phyloP scores from a whole-genome alignment of 2,329 filamentous ascomycete species.

The Colletotrichum siamense region DNA sequence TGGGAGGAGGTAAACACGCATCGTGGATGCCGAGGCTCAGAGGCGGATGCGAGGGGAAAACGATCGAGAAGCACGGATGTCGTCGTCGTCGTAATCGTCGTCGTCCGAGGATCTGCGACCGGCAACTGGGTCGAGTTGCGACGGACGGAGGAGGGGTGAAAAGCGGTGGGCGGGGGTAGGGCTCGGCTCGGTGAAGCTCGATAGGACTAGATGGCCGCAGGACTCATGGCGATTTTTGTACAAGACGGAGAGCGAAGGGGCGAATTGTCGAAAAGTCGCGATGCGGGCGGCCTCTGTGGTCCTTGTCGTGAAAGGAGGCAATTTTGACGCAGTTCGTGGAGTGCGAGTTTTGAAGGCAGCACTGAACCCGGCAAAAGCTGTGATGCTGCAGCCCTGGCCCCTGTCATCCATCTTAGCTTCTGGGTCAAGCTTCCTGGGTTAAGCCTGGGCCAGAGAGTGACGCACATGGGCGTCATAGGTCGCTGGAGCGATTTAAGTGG shows the following conservation, averaged over 20 bases:
- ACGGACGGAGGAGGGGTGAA: not conserved
- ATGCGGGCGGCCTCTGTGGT: slow-evolving; percentile 13
- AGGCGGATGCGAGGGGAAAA: not conserved
- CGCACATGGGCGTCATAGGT: slow-evolving; percentile 20
- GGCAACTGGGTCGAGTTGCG: not conserved
- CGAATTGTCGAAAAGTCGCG: not conserved
- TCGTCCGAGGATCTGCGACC: not conserved
- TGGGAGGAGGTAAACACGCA: slow-evolving; percentile 94
- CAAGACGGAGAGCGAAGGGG: not conserved
- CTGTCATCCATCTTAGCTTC: slow-evolving; percentile 22
- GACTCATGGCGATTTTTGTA: slow-evolving; percentile 1
- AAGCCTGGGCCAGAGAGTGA: slow-evolving; percentile 4
- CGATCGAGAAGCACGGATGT: not conserved
- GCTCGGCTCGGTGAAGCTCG: not conserved
- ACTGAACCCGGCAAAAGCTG: not conserved
- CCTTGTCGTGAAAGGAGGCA: slow-evolving; percentile 10
- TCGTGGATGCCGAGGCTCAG: slow-evolving; percentile 39
- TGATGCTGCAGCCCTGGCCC: slow-evolving; percentile 4
- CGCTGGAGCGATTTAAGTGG: slow-evolving; percentile 6
- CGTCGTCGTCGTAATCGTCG: not conserved
- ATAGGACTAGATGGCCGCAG: not conserved
- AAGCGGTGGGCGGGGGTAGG: not conserved
- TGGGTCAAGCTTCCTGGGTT: slow-evolving; percentile 22
- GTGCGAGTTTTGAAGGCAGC: slow-evolving; percentile 4
- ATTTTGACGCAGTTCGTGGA: slow-evolving; percentile 21